Evolutionary conservation across 257 asterid species (phyloP), one percentile per base, ranked within the genome.

Genomic region (Misopates orontium): DNA sequence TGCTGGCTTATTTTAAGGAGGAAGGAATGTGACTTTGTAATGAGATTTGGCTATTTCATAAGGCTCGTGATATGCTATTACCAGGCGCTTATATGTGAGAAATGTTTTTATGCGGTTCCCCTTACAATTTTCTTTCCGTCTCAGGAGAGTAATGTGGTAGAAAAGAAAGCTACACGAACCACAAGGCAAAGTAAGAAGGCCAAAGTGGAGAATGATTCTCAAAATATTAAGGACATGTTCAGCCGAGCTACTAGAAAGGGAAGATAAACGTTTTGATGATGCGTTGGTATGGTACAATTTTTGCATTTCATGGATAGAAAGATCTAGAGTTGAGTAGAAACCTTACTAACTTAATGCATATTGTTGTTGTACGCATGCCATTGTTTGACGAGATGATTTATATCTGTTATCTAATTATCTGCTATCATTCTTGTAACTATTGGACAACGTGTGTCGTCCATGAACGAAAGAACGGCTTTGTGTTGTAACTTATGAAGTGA

Each of bases 141-240:
- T 32, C 75, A 93, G 99, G 87, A 75, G 68, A 87, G 72, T 40
- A 76, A 60, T 25, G 90, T 55, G 51, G n/a, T 5, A 24, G 89
- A 75, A 52, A 85, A 83, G 69, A 84, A 73, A 75, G 66, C 54
- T 64, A 56, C 68, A 1, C 73, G 68, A 68, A 49, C 56, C 14
- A 83, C 84, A 41, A 66, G 87, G 77, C 89, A 60, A 67, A 51
- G 80, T 13, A 94, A 94, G 85, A 94, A 90, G 81, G 87, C 83
- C 47, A 94, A 83, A 75, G 79, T 82, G 60, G 99, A 90, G 79
- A 88, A 78, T 47, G 83, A 85, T 74, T 82, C 96, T 16, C 82
- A 82, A 4, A 94, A 88, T 70, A 94, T 94, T 74, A 94, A 79
- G 80, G 98, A 90, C 79, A 90, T 94, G 97, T 94, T 94, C 79